These are phyloP conservation scores for Calocera viscosa DNA, from an alignment of 768 basidiomycete species.

Conservation along the genomic window DNA sequence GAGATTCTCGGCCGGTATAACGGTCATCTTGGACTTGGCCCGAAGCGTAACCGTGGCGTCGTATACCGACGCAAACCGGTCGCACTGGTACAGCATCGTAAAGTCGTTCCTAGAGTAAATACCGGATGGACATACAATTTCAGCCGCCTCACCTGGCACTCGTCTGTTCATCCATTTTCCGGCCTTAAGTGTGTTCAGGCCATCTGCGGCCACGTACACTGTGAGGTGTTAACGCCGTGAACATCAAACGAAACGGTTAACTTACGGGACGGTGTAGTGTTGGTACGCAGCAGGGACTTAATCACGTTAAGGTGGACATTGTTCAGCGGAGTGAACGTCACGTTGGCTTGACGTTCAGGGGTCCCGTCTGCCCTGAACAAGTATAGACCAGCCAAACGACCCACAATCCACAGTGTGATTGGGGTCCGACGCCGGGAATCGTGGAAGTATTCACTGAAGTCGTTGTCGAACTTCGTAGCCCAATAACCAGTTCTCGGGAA, in stretches of 20 bases:
- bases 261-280: neutral
- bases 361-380: neutral
- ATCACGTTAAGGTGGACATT: neutral
- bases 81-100: neutral
- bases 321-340: neutral
- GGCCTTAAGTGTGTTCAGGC: neutral
- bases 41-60: neutral
- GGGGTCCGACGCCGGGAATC: neutral
- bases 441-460: neutral
- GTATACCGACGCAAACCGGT: neutral
- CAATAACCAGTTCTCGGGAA: neutral
- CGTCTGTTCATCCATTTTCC: neutral
- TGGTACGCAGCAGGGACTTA: neutral
- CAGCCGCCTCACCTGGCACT: neutral
- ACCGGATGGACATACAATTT: neutral
- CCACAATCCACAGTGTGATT: neutral
- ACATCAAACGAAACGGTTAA: neutral
- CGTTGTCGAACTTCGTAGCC: neutral
- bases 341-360: neutral
- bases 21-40: neutral
- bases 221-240: neutral
- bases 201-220: neutral
- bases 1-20: neutral
- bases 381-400: neutral
- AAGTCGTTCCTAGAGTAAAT: neutral